These are phyloP conservation scores for Cyberlindnera euphorbiae DNA, from an alignment of 805 yeast species.

Conservation along the genomic window DNA sequence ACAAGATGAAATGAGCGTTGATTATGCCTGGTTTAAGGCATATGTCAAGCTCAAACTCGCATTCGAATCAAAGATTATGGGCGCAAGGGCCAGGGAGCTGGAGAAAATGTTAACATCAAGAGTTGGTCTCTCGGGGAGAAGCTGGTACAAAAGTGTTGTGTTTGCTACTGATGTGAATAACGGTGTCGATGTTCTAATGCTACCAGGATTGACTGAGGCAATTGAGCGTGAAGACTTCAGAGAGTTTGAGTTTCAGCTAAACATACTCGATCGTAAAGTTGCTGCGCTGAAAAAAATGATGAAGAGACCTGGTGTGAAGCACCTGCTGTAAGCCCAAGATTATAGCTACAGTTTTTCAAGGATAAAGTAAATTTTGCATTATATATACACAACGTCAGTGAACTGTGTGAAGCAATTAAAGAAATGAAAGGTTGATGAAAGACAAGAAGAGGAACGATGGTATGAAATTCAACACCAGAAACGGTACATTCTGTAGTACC, in stretches of 20 bases:
- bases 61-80: slow-evolving; percentile 50
- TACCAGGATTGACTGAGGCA: slow-evolving; percentile 60
- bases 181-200: slow-evolving; percentile 46
- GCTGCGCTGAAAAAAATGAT: slow-evolving; percentile 3
- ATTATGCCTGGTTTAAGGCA: slow-evolving; percentile 74
- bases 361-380: neutral
- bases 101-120: slow-evolving; percentile 30
- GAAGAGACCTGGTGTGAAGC: too few species aligned
- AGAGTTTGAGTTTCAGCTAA: slow-evolving; percentile 12
- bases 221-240: slow-evolving; percentile 42
- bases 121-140: slow-evolving; percentile 43
- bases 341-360: slow-evolving; percentile 1
- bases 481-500: slow-evolving; percentile 42
- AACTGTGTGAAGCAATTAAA: too few species aligned
- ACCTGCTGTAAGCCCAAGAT: too few species aligned
- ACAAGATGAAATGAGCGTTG: slow-evolving; percentile 49
- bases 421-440: too few species aligned
- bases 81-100: slow-evolving; percentile 34
- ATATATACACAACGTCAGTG: too few species aligned
- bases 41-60: slow-evolving; percentile 55
- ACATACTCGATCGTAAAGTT: slow-evolving; percentile 6
- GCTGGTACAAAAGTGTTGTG: slow-evolving; percentile 61
- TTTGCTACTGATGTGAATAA: slow-evolving; percentile 53
- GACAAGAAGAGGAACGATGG: neutral
- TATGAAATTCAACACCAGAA: slow-evolving; percentile 42